Base-by-base conservation (phyloP, 495 filamentous ascomycete genomes). In the Hypoxylon lenormandii region DNA sequence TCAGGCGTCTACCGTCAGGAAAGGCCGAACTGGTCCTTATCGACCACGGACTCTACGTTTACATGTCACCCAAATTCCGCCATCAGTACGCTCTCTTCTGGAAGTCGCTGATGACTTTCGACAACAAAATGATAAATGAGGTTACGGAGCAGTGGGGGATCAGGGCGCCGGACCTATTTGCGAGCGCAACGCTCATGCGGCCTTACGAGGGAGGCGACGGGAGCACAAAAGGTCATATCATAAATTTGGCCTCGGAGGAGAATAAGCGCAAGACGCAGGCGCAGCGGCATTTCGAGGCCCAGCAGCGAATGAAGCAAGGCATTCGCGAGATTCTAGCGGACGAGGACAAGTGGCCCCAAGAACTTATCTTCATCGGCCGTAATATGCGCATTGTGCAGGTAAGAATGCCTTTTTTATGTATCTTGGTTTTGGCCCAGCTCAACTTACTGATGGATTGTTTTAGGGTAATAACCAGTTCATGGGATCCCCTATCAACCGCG, bases 11-110 rank as follows among this genome's bases (percentile, higher is more conserved):
- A 16, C 92, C 93, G 2, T 87, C 82, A 28, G 94, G 94, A 28
- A 85, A 90, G 38, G 84, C 95, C 0, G 93, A 98, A 77, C 83
- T 98, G 15, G 93, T 97, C 1, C 89, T 98, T 8, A 97, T 98
- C 71, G 94, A 98, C 78, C 94, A 98, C 76, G 94, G 94, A 0
- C 85, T 98, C 26, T 98, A 98, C 78, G 91, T 98, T 55, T 89
- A 90, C 74, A 94, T 97, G 89, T 83, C 86, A 23, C 89, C 92
- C 7, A 82, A 87, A 68, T 97, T 97, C 80, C 85, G 93, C 15
- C 91, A 91, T 74, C 87, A 98, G 75, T 98, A 98, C 78, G 89
- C 91, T 12, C 82, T 88, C 3, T 96, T 98, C 82, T 98, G 94
- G 94, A 96, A 93, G 76, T 87, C 89, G 3, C 85, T 98, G 12